Conservation (phyloP, 106 monocot species). For the Triglochin maritima region DNA sequence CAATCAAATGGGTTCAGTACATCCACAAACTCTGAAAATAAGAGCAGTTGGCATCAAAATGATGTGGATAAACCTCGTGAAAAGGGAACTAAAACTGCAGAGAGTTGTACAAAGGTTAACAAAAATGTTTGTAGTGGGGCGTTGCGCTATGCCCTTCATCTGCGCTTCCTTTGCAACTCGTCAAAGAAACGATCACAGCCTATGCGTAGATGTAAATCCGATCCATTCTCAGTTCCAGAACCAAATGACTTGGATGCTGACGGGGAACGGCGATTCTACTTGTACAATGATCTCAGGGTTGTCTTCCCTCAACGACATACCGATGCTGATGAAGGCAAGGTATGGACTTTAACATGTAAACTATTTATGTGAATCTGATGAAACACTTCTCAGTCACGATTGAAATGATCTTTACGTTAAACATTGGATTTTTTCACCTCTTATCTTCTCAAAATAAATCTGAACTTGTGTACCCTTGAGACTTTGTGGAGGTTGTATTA, state of each 20-base stretch:
- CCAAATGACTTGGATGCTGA: conserved; percentile 12
- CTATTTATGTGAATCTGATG: neutral
- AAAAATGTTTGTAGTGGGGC: conserved; percentile 33
- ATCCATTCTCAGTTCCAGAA: conserved; percentile 42
- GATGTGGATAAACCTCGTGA: conserved; percentile 6
- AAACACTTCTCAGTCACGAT: neutral
- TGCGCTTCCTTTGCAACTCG: conserved; percentile 65
- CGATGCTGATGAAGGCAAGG: conserved; percentile 95
- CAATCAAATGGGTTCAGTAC: conserved; percentile 5
- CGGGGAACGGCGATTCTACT: conserved; percentile 66
- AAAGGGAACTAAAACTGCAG: conserved; percentile 12
- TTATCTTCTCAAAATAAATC: neutral
- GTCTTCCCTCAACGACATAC: conserved; percentile 94
- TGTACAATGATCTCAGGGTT: conserved; percentile 88
- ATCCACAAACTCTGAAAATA: conserved; percentile 5
- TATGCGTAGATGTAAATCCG: conserved; percentile 64
- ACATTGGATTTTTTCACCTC: no score
- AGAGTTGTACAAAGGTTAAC: conserved; percentile 30
- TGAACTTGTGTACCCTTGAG: neutral
- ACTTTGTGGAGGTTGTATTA: no score
- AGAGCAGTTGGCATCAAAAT: neutral
- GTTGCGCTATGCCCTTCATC: conserved; percentile 83
- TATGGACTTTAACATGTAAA: conserved; percentile 8
- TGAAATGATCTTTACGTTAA: neutral
- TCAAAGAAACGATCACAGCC: conserved; percentile 43